These are phyloP conservation scores for Ulmus americana DNA, from an alignment of 331 rosid genomes.

Conservation along the genomic window DNA sequence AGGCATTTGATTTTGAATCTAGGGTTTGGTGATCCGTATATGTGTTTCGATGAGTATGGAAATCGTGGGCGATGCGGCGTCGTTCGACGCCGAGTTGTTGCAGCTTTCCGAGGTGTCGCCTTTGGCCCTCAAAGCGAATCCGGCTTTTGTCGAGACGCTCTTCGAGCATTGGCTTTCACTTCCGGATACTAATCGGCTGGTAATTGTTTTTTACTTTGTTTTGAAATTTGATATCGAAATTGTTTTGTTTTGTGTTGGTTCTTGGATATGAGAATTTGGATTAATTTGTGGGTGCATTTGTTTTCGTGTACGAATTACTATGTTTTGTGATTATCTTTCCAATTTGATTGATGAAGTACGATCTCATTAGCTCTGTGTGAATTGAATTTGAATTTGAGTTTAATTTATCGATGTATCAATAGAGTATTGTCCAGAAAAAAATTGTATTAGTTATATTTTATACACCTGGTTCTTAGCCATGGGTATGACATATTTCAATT, in stretches of 20 bases:
- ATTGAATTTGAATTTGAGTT: background rate
- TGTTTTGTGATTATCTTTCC: background rate
- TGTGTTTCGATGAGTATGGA: conserved; percentile 67
- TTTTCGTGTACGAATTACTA: conserved; percentile 6
- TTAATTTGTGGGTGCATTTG: background rate
- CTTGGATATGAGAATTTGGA: background rate
- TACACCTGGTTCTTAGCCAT: background rate
- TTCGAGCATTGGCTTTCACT: conserved; percentile 94
- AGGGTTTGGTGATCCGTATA: conserved; percentile 36
- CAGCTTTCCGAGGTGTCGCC: conserved; percentile 82
- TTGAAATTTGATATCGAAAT: background rate
- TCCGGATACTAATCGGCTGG: conserved; percentile 77
- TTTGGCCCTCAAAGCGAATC: conserved; percentile 68
- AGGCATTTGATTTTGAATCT: conserved; percentile 27
- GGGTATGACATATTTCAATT: background rate
- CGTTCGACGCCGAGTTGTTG: conserved; percentile 80
- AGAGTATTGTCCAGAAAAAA: background rate
- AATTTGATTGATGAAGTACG: background rate
- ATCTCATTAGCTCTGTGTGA: background rate
- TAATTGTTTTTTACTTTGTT: conserved; percentile 18
- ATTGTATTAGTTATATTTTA: background rate
- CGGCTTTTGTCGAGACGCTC: conserved; percentile 59
- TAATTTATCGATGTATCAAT: background rate
- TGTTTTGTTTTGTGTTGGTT: background rate
- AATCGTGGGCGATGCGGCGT: conserved; percentile 63